Evolutionary conservation across 768 basidiomycete genomes (phyloP).

Genomic region (Gyrodon lividus): DNA sequence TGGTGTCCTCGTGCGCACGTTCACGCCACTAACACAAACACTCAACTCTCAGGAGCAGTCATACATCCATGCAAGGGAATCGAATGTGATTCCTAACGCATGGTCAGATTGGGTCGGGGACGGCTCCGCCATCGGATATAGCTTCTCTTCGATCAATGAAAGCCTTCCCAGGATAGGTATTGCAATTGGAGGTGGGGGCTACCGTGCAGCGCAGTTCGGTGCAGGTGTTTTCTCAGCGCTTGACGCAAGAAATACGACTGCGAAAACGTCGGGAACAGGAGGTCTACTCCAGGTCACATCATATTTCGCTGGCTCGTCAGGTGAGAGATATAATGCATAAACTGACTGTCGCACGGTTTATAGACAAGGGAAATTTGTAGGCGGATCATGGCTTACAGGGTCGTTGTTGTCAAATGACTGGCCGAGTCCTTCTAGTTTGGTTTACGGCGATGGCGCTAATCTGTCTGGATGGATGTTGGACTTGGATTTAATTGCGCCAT

Average conservation of each 20-base stretch:
- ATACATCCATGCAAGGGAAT: slow-evolving; percentile 46
- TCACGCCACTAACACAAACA: slow-evolving; percentile 49
- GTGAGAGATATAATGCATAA: slow-evolving; percentile 30
- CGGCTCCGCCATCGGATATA: slow-evolving; percentile 52
- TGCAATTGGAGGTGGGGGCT: slow-evolving; percentile 70
- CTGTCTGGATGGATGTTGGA: slow-evolving; percentile 58
- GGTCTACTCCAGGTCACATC: slow-evolving; percentile 70
- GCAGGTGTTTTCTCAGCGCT: slow-evolving; percentile 58
- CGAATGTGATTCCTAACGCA: slow-evolving; percentile 41
- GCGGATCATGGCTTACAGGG: slow-evolving; percentile 66
- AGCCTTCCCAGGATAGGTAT: slow-evolving; percentile 55
- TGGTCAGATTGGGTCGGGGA: slow-evolving; percentile 64
- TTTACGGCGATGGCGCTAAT: slow-evolving; percentile 51
- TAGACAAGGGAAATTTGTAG: slow-evolving; percentile 26
- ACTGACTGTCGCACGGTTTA: background rate
- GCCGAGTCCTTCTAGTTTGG: slow-evolving; percentile 54
- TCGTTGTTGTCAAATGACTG: slow-evolving; percentile 67
- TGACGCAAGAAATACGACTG: slow-evolving; percentile 59
- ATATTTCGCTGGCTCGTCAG: slow-evolving; percentile 67
- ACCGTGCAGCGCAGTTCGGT: slow-evolving; percentile 64
- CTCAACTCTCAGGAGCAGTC: slow-evolving; percentile 47
- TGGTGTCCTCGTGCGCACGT: slow-evolving; percentile 46
- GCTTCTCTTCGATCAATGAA: slow-evolving; percentile 40
- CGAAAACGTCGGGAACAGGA: slow-evolving; percentile 59
- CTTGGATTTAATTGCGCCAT: slow-evolving; percentile 53